Evolutionary conservation across 2,329 filamentous ascomycete species (phyloP).

Genomic region (Nothopassalora personata): DNA sequence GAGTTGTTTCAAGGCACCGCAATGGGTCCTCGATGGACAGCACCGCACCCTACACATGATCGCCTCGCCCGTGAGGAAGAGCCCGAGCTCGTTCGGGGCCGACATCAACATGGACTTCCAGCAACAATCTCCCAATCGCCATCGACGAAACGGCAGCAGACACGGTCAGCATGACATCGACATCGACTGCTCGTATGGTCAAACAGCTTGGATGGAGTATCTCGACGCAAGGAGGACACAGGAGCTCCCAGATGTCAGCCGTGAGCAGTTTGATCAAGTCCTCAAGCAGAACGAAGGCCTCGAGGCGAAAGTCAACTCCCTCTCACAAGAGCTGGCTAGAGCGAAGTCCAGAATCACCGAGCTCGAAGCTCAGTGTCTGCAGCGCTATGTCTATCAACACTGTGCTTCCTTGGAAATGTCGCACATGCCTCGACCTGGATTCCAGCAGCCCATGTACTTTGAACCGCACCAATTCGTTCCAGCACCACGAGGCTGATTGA

Average conservation of each 20-base stretch:
- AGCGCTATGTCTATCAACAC: neutral
- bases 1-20: neutral
- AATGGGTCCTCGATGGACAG: neutral
- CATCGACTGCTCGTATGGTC: neutral
- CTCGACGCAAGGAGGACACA: neutral
- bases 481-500: neutral
- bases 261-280: neutral
- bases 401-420: neutral
- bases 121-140: neutral
- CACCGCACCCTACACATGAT: neutral
- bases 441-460: conserved; percentile 3
- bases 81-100: neutral
- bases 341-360: neutral
- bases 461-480: conserved; percentile 7
- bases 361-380: neutral
- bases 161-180: neutral
- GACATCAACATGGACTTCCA: conserved; percentile 3
- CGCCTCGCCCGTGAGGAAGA: neutral
- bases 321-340: neutral
- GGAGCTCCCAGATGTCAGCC: neutral
- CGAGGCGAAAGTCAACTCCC: neutral
- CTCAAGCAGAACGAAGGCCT: neutral
- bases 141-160: neutral
- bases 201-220: neutral
- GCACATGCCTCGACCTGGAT: neutral